Evolutionary conservation across 495 filamentous ascomycete genomes (phyloP), one percentile per base, ranked within the genome.

Genomic region (Pyrenula massariospora): DNA sequence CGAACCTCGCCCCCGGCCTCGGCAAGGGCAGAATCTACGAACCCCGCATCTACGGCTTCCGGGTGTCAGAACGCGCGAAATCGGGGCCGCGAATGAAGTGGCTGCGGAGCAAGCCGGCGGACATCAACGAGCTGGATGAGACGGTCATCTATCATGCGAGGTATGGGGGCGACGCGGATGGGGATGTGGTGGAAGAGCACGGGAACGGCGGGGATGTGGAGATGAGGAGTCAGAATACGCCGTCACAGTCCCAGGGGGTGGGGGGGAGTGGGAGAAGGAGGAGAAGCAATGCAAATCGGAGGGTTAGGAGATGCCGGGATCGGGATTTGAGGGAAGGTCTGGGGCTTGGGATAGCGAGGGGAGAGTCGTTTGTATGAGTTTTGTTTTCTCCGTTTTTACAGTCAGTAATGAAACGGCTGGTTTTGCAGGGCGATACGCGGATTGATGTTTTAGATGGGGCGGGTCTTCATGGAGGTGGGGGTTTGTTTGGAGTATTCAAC

Each of bases 21-120:
- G 94, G 94, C 22, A 76, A 70, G 15, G 86, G 83, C 57, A 87
- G 83, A 63, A 85, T 95, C 57, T 96, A 97, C 75, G 90, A 96
- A 63, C 89, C 92, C 54, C 87, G 85, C 54, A 97, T 98, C 66
- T 98, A 97, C 72, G 93, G 93, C 5, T 98, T 98, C 71, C 80
- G 87, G 48, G 94, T 98, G 24, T 87, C 87, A 1, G 93, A 98
- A 64, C 71, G 87, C 15, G 88, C 93, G 51, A 77, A 84, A 55
- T 87, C 86, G 5, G 93, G 93, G 2, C 93, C 93, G 20, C 78
- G 93, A 52, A 98, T 98, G 93, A 88, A 89, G 63, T 98, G 93
- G 93, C 75, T 98, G 61, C 81, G 93, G 59, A 83, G 85, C 70
- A 85, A 88, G 64, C 93, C 94, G 0, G 75, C 73, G 8, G 83